Conservation (phyloP, 1,139 yeast genomes). For the Yamadazyma atlantica region DNA sequence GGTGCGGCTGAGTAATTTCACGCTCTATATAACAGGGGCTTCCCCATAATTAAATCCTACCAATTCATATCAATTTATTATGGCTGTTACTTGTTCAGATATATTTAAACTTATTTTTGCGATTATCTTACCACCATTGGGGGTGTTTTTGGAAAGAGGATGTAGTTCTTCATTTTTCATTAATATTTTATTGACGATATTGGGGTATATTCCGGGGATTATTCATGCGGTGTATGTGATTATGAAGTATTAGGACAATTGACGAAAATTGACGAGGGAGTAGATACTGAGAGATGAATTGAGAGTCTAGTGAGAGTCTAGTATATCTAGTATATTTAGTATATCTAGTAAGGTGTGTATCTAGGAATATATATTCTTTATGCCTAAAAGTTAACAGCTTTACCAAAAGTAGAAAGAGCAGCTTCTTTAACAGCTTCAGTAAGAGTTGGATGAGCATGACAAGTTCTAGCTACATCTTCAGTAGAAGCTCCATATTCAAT, state of each 20-base stretch:
- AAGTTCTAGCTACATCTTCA: slow-evolving; percentile 95
- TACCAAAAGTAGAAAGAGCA: slow-evolving; percentile 87
- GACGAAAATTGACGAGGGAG: no score
- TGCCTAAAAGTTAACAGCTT: slow-evolving; percentile 75
- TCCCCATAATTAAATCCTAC: no score
- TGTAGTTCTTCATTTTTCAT: slow-evolving; percentile 55
- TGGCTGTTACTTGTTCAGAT: slow-evolving; percentile 56
- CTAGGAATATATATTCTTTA: background rate
- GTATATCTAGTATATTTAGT: no score
- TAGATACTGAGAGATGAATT: no score
- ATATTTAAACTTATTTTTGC: slow-evolving; percentile 64
- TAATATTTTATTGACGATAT: slow-evolving; percentile 57
- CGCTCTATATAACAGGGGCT: slow-evolving; percentile 1
- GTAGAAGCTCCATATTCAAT: slow-evolving; percentile 98
- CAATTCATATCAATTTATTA: slow-evolving; percentile 17
- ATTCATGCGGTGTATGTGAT: slow-evolving; percentile 65
- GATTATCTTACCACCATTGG: slow-evolving; percentile 68
- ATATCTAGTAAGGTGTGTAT: background rate
- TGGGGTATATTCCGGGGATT: slow-evolving; percentile 68
- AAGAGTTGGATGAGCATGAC: slow-evolving; percentile 98
- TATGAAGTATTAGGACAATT: slow-evolving; percentile 33
- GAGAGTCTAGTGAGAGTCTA: no score
- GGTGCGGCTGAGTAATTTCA: slow-evolving; percentile 11
- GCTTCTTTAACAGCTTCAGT: slow-evolving; percentile 99
- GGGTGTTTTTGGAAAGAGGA: slow-evolving; percentile 72